These are phyloP conservation scores for Aspergillus floridensis DNA, from an alignment of 2,329 filamentous ascomycete species.

Conservation along the genomic window DNA sequence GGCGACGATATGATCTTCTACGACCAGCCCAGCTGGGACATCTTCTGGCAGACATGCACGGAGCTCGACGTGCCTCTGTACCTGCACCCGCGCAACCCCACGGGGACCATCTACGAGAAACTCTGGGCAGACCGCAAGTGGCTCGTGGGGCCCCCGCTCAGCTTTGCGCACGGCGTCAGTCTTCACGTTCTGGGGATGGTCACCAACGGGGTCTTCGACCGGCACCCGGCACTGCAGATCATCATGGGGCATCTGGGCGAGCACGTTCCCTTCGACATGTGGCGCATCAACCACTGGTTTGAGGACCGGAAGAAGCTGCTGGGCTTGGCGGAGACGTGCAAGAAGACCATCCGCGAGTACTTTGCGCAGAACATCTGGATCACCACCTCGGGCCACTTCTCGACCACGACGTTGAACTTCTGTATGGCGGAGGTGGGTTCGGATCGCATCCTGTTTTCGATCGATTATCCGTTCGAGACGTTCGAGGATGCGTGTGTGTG, in stretches of 20 bases:
- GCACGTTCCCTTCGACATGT: constrained; percentile 52
- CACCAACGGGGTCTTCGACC: constrained; percentile 52
- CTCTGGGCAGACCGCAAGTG: constrained; percentile 59
- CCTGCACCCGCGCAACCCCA: constrained; percentile 60
- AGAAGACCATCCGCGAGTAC: constrained; percentile 47
- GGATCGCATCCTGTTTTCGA: constrained; percentile 42
- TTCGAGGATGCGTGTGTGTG: constrained; percentile 44
- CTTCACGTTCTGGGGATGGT: constrained; percentile 56
- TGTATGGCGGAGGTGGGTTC: constrained; percentile 40
- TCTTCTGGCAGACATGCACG: constrained; percentile 59
- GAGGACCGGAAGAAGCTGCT: constrained; percentile 40
- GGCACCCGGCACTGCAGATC: constrained; percentile 47
- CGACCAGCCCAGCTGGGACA: constrained; percentile 56
- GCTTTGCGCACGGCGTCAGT: constrained; percentile 58
- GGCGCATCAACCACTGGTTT: constrained; percentile 47
- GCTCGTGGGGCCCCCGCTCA: constrained; percentile 59
- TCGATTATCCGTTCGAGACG: constrained; percentile 43
- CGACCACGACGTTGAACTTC: constrained; percentile 39
- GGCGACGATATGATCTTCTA: constrained; percentile 65
- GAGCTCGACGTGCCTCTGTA: constrained; percentile 65
- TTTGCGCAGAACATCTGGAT: constrained; percentile 45
- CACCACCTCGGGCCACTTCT: constrained; percentile 43
- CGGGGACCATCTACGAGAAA: constrained; percentile 56
- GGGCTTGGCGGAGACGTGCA: constrained; percentile 38
- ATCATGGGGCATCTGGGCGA: constrained; percentile 51